Percentiles rank a stretch among this genome's conserved stretches.
Conservation (phyloP, 495 filamentous ascomycete genomes). For the Cenococcum geophilum region DNA sequence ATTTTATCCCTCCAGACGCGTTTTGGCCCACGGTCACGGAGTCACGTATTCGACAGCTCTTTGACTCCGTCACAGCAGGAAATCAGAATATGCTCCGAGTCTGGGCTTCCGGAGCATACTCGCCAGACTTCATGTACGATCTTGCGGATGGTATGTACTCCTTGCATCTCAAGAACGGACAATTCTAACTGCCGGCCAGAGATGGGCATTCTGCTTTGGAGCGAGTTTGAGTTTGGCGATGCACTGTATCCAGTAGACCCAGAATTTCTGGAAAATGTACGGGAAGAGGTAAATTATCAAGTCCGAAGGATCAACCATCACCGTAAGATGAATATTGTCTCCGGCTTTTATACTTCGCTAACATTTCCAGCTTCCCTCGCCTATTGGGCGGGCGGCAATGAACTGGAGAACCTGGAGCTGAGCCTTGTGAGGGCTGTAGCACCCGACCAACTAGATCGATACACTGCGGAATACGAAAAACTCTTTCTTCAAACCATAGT, state of each 20-base stretch:
- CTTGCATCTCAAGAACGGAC: neutral
- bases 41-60: conserved; percentile 48
- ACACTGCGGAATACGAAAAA: conserved; percentile 53
- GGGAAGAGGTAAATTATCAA: conserved; percentile 55
- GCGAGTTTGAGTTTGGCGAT: conserved; percentile 62
- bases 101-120: conserved; percentile 60
- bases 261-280: conserved; percentile 54
- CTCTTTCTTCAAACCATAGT: conserved; percentile 57
- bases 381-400: conserved; percentile 62
- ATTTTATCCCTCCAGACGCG: conserved; percentile 60
- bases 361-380: conserved; percentile 47
- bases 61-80: conserved; percentile 51
- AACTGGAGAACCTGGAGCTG: conserved; percentile 56
- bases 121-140: conserved; percentile 63
- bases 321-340: conserved; percentile 24
- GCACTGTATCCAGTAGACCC: conserved; percentile 54
- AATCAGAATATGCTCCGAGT: conserved; percentile 68
- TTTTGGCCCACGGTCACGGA: conserved; percentile 62
- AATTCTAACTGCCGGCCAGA: conserved; percentile 31
- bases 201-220: conserved; percentile 57
- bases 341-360: neutral
- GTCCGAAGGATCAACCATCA: conserved; percentile 61
- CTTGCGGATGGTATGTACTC: conserved; percentile 46
- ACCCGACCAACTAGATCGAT: conserved; percentile 45
- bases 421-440: conserved; percentile 41